A percentile compares a stretch with the other conserved stretches of the same genome.
These are phyloP conservation scores for Aspergillus fructus DNA, from an alignment of 2,329 filamentous ascomycete species.

Conservation along the genomic window DNA sequence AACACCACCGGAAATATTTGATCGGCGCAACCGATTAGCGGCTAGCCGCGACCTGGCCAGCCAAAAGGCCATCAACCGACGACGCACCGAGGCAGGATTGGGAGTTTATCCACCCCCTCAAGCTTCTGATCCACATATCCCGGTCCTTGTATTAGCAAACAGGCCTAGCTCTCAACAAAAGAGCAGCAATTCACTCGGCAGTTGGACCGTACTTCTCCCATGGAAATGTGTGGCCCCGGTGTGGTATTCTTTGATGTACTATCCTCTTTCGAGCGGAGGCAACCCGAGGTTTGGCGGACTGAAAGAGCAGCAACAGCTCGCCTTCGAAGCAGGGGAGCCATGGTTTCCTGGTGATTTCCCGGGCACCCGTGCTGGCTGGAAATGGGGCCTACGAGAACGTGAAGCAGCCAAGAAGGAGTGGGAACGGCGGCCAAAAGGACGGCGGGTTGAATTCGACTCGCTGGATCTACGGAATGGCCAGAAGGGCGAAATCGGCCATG, in stretches of 20 bases:
- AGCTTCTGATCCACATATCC: conserved; percentile 70
- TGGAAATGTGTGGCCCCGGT: conserved; percentile 85
- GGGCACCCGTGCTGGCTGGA: conserved; percentile 73
- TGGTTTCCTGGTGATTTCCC: conserved; percentile 88
- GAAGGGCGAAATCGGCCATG: conserved; percentile 79
- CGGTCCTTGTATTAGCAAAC: conserved; percentile 68
- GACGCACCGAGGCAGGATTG: conserved; percentile 63
- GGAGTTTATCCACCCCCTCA: conserved; percentile 61
- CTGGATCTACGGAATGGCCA: conserved; percentile 71
- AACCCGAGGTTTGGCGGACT: conserved; percentile 82
- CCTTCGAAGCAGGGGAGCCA: conserved; percentile 73
- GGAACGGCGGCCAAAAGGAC: conserved; percentile 77
- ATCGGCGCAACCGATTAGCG: conserved; percentile 63
- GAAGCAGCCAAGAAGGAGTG: conserved; percentile 62
- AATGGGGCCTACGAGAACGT: conserved; percentile 72
- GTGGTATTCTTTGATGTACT: conserved; percentile 85
- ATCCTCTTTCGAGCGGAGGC: conserved; percentile 73
- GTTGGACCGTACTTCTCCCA: conserved; percentile 81
- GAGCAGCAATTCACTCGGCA: conserved; percentile 58
- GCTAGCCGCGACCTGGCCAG: conserved; percentile 67
- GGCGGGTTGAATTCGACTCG: conserved; percentile 71
- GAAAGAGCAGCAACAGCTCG: conserved; percentile 73
- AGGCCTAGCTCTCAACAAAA: conserved; percentile 43
- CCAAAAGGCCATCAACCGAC: conserved; percentile 77
- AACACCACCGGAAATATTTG: conserved; percentile 61